Percentiles rank a stretch among this genome's conserved stretches.
Conservation (phyloP, 2,329 filamentous ascomycete species). For the Elsinoe fawcettii region DNA sequence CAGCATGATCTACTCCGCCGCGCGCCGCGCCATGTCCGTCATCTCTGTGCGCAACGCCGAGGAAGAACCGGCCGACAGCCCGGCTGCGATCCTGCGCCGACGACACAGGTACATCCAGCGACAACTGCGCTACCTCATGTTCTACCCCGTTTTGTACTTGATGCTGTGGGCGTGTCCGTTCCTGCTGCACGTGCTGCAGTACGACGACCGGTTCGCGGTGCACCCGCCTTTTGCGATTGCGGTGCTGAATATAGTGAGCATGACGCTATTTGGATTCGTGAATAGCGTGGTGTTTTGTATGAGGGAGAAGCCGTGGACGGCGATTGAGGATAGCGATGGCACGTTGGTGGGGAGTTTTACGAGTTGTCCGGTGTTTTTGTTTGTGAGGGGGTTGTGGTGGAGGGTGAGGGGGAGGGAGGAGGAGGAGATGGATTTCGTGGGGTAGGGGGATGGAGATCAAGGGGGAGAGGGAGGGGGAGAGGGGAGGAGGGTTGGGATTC, state of each 20-base stretch:
- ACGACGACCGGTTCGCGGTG: constrained; percentile 39
- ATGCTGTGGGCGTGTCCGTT: constrained; percentile 63
- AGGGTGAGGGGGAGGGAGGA: constrained; percentile 35
- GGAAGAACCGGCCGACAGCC: not conserved
- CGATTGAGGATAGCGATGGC: constrained; percentile 36
- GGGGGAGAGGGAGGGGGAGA: not conserved
- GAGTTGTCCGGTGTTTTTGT: constrained; percentile 70
- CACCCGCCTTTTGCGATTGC: constrained; percentile 48
- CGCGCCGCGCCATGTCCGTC: constrained; percentile 10
- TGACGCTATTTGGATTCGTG: constrained; percentile 56
- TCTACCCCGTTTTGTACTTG: constrained; percentile 63
- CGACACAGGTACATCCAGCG: constrained; percentile 45
- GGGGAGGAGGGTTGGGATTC: not conserved
- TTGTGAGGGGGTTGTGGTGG: constrained; percentile 58
- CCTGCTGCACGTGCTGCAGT: constrained; percentile 51
- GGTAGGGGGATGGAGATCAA: not conserved
- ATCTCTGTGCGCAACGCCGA: constrained; percentile 1
- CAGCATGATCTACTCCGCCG: constrained; percentile 10
- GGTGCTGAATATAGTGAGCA: constrained; percentile 45
- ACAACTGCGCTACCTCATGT: constrained; percentile 61
- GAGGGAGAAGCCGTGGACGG: constrained; percentile 60
- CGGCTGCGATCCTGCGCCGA: not conserved
- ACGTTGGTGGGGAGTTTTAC: constrained; percentile 37
- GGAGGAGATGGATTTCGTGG: constrained; percentile 27
- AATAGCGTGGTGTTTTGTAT: constrained; percentile 58